phyloP scores from a whole-genome alignment of 2,329 filamentous ascomycete species.

The Teratosphaeria gauchensis region DNA sequence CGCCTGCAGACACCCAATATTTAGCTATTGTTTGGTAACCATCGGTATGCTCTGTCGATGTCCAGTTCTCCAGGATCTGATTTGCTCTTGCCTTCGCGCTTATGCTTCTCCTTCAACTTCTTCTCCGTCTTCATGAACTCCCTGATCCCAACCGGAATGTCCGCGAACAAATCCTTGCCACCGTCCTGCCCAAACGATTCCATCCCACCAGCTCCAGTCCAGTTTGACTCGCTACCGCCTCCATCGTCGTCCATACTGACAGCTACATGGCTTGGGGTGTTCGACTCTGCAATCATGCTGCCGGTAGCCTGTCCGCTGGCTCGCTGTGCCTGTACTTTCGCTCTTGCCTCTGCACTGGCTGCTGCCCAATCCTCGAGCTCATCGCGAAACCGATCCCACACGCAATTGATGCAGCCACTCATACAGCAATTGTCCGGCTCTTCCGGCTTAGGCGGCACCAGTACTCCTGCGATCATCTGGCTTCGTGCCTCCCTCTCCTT shows the following conservation, averaged over 20 bases:
- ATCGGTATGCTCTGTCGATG: background rate
- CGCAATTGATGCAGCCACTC: constrained; percentile 95
- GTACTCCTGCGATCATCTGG: constrained; percentile 63
- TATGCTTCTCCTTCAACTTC: constrained; percentile 66
- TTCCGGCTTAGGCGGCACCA: constrained; percentile 67
- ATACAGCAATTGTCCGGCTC: constrained; percentile 99
- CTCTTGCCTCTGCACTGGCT: constrained; percentile 54
- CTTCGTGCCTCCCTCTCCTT: constrained; percentile 51
- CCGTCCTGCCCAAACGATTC: constrained; percentile 3
- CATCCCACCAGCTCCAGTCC: constrained; percentile 31
- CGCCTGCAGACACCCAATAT: background rate
- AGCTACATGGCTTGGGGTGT: constrained; percentile 40
- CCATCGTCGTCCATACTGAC: constrained; percentile 71
- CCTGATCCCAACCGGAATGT: constrained; percentile 81
- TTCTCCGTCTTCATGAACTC: constrained; percentile 99
- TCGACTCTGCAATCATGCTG: constrained; percentile 27
- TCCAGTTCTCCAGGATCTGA: background rate
- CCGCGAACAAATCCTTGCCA: constrained; percentile 62
- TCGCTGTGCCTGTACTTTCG: constrained; percentile 32
- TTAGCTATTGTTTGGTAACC: background rate
- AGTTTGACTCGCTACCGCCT: constrained; percentile 62
- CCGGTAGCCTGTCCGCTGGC: constrained; percentile 21
- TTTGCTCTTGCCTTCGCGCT: background rate
- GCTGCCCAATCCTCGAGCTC: constrained; percentile 83
- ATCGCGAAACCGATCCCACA: constrained; percentile 86